Evolutionary conservation across 176 grass and related monocot species (phyloP), one percentile per base, ranked within the genome.

Genomic region (Metroxylon sagu): DNA sequence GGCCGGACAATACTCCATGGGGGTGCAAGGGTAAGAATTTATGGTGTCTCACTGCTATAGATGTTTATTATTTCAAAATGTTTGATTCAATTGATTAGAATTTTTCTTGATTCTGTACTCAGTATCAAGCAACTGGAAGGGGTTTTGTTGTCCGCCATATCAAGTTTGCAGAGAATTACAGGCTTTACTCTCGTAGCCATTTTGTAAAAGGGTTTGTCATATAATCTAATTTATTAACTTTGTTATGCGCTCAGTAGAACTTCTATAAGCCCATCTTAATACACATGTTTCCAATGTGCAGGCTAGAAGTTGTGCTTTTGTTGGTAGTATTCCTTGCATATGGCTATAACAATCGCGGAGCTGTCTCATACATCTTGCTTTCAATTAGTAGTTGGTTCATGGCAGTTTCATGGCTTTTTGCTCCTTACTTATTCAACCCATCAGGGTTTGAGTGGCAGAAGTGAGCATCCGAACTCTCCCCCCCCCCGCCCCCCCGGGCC

Each of bases 371-470:
- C 76, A 95, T 95, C 67, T 75, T 95, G 58, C 85, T 95, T 53
- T 95, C 90, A 18, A 86, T 95, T 70, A 95, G 90, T 71, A 95
- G 90, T 76, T 95, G 90, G 90, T 74, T 89, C 79, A 89, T 95
- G 90, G 68, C 70, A 18, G 17, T 89, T 30, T 95, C 90, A 62
- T 95, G 90, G 90, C 77, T 95, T 83, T 95, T 76, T 81, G 90
- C 86, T 84, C 90, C 90, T 25, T 95, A 95, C 54, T 60, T 89
- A 31, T 95, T 95, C 69, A 95, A 95, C 29, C 90, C 90, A 35
- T 89, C 86, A 71, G 90, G 86, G 61, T 95, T 95, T 68, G 90
- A 95, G 61, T 95, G 90, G 90, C 90, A 95, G 60, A 95, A 95
- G 90, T 95, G 55, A 82, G 70, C 60, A 57, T 66, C 65, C 70